Evolutionary conservation across 2,329 filamentous ascomycete genomes (phyloP), one percentile per base, ranked within the genome.

Genomic region (Cladosporium sp.): DNA sequence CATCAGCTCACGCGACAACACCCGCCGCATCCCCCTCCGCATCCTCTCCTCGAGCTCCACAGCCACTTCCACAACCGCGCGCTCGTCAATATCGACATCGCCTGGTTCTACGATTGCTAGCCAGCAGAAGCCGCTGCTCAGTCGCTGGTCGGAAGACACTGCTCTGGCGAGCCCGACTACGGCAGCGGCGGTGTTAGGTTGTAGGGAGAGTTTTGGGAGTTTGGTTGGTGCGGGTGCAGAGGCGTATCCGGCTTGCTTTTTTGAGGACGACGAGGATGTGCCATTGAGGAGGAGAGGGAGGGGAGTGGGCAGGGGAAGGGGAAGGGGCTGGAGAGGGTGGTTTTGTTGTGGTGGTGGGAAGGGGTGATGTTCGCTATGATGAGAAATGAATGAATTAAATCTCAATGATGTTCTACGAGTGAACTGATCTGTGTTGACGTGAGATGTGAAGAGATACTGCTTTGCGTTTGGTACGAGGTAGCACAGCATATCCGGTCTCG

Each of bases 161-260:
- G 51, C 38, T 15, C 38, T 64, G 24, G 61, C 71, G 15, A 73
- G 73, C 36, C 68, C 70, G 0, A 72, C 72, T 0, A 71, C 73
- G 11, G 68, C 67, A 0, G 57, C 65, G 10, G 67, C 70, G 15
- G 65, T 68, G 4, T 70, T 70, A 8, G 66, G 67, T 1, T 67
- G 66, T 6, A 68, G 73, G 24, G 72, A 69, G 4, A 72, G 70
- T 32, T 74, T 74, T 36, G 71, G 70, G 2, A 70, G 67, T 7
- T 59, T 74, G 36, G 67, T 55, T 49, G 71, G 63, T 55, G 70
- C 64, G 0, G 55, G 18, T 68, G 59, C 28, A 14, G 61, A 44
- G 36, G 51, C 12, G 34, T 73, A 75, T 64, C 72, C 73, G 12
- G 73, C 69, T 21, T 76, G 73, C 44, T 76, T 76, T 60, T 76